Percentiles rank a stretch among this genome's conserved stretches.
These are phyloP conservation scores for Boletellus ananiceps DNA, from an alignment of 768 basidiomycete genomes.

Conservation along the genomic window DNA sequence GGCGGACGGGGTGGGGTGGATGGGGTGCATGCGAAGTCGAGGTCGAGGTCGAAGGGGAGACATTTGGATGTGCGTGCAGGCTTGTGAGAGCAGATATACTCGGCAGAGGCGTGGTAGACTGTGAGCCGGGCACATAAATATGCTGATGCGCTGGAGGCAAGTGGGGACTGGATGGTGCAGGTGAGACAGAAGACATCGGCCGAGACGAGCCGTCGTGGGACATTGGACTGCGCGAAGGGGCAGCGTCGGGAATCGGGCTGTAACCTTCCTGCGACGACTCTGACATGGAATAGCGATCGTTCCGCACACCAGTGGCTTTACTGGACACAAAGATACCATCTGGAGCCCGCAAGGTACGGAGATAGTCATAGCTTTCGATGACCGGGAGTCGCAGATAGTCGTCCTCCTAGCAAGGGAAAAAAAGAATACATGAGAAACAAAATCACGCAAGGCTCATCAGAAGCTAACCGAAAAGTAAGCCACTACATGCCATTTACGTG, in stretches of 20 bases:
- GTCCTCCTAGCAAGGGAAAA: constrained; percentile 43
- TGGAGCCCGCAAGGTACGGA: constrained; percentile 62
- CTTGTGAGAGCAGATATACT: constrained; percentile 18
- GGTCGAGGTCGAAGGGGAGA: background rate
- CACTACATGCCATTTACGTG: constrained; percentile 79
- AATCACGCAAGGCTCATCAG: background rate
- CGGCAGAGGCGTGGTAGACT: constrained; percentile 16
- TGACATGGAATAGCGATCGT: constrained; percentile 17
- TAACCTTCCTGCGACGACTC: constrained; percentile 18
- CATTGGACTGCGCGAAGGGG: constrained; percentile 5
- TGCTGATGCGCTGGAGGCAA: constrained; percentile 12
- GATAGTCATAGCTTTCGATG: constrained; percentile 70
- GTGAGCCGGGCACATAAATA: constrained; percentile 2
- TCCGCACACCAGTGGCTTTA: constrained; percentile 42
- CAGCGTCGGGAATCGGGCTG: constrained; percentile 3
- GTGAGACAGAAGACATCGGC: constrained; percentile 13
- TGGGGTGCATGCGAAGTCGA: constrained; percentile 6
- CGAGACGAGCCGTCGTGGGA: constrained; percentile 12
- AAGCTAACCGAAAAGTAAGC: constrained; percentile 70
- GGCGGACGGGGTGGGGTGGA: constrained; percentile 8
- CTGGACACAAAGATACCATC: constrained; percentile 70
- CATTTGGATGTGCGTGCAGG: constrained; percentile 1
- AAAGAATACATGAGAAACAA: constrained; percentile 5
- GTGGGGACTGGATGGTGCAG: constrained; percentile 9
- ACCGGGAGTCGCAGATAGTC: constrained; percentile 69